Base-by-base conservation (phyloP, 129 eudicot genomes). In the Chrysanthemum lavandulifolium region DNA sequence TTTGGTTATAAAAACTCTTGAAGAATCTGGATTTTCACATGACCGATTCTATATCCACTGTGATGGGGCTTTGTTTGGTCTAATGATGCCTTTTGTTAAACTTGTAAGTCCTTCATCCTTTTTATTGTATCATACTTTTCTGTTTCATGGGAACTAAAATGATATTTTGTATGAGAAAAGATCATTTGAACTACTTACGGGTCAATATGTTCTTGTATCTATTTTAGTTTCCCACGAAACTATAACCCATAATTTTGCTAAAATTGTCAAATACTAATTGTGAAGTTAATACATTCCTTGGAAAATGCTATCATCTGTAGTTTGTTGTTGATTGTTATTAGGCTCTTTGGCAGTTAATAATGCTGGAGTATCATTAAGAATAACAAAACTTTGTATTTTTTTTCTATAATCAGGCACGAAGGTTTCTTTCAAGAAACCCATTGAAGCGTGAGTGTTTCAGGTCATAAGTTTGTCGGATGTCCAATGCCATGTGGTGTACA, bases 401-500 rank as follows among this genome's bases (percentile, higher is more conserved):
- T 64, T 16, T 33, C 1, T 67, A 45, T 66, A 13, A 61, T 61
- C 88, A 92, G 98, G 96, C 98, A 78, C 98, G 5, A 89, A 92
- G 63, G 98, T 92, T 18, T 69, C 88, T 53, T 92, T 92, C 88
- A 92, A 89, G 85, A 89, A 92, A 81, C 98, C 98, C 13, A 92
- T 92, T 7, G 98, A 72, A 89, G 96, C 25, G 98, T 92, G 59
- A 89, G 98, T 27, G 98, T 92, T 9, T 92, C 98, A 14, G 98
- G 98, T 58, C 98, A 92, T 76, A 92, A 92, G 74, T 92, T 92
- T 49, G 96, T 92, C 65, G 98, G 98, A 33, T 92, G 98, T 16
- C 98, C 96, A 64, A 89, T 92, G 98, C 98, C 98, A 2, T 92
- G 98, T 69, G 98, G 98, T 3, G 88, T 92, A 36, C 98, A 92